These are phyloP conservation scores for Blumeria hordei DNA, from an alignment of 2,329 filamentous ascomycete species.

Conservation along the genomic window DNA sequence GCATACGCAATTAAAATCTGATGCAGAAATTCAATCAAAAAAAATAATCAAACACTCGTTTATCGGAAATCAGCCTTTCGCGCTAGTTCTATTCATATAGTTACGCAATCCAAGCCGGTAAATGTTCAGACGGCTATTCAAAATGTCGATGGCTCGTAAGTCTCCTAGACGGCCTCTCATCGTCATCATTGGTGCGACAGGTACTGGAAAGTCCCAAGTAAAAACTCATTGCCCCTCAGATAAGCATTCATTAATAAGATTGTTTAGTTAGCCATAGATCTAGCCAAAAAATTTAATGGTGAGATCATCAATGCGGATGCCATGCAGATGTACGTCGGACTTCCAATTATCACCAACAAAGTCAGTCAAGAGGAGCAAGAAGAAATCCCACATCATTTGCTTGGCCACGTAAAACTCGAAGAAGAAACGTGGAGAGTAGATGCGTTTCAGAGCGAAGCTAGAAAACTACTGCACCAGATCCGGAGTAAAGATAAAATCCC, in stretches of 20 bases:
- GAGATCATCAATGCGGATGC: conserved; percentile 95
- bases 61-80: too few species aligned
- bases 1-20: too few species aligned
- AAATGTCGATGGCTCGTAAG: too few species aligned
- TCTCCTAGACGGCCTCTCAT: too few species aligned
- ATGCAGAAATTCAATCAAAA: too few species aligned
- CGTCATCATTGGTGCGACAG: conserved; percentile 47
- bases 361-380: conserved; percentile 50
- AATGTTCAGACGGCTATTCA: too few species aligned
- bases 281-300: conserved; percentile 63
- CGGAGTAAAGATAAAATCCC: conserved; percentile 54
- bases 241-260: conserved; percentile 3
- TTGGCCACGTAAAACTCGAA: conserved; percentile 52
- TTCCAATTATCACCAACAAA: conserved; percentile 92
- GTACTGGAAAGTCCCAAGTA: conserved; percentile 82
- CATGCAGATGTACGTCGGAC: conserved; percentile 85
- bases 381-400: conserved; percentile 66
- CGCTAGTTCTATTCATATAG: too few species aligned
- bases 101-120: too few species aligned
- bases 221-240: not conserved
- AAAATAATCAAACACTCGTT: too few species aligned
- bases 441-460: conserved; percentile 47
- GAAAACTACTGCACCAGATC: conserved; percentile 51
- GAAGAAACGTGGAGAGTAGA: conserved; percentile 68
- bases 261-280: conserved; percentile 40